These are phyloP conservation scores for Aspergillus costaricaensis DNA, from an alignment of 2,329 filamentous ascomycete genomes.

Conservation along the genomic window DNA sequence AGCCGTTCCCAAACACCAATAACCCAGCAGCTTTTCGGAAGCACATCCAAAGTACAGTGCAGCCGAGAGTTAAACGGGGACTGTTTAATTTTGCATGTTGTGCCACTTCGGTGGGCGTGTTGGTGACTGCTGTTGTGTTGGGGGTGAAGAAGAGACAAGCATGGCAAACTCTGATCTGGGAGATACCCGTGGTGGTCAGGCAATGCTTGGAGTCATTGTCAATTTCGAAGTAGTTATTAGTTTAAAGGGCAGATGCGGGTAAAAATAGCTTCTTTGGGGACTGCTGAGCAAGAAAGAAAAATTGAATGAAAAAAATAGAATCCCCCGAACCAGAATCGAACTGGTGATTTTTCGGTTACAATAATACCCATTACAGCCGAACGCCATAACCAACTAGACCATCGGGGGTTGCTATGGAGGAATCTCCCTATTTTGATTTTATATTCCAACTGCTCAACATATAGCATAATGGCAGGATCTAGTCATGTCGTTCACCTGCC, in stretches of 20 bases:
- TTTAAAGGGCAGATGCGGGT: too few species aligned
- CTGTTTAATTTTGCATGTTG: neutral
- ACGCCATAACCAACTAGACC: constrained; percentile 11
- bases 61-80: neutral
- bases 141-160: neutral
- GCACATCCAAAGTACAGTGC: neutral
- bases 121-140: neutral
- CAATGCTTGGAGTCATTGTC: neutral
- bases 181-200: neutral
- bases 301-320: neutral
- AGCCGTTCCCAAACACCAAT: neutral
- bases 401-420: neutral
- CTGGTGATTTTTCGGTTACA: neutral
- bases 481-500: neutral
- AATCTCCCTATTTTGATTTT: neutral
- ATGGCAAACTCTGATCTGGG: neutral
- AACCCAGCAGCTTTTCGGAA: neutral
- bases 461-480: too few species aligned
- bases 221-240: too few species aligned
- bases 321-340: constrained; percentile 1
- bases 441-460: neutral
- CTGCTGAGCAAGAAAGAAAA: neutral
- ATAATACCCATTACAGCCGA: constrained; percentile 6
- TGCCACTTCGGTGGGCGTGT: neutral
- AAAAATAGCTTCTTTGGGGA: too few species aligned